Percentiles rank a stretch among this genome's conserved stretches.
These are phyloP conservation scores for Fraxinus latifolia DNA, from an alignment of 305 asterid genomes.

Conservation along the genomic window DNA sequence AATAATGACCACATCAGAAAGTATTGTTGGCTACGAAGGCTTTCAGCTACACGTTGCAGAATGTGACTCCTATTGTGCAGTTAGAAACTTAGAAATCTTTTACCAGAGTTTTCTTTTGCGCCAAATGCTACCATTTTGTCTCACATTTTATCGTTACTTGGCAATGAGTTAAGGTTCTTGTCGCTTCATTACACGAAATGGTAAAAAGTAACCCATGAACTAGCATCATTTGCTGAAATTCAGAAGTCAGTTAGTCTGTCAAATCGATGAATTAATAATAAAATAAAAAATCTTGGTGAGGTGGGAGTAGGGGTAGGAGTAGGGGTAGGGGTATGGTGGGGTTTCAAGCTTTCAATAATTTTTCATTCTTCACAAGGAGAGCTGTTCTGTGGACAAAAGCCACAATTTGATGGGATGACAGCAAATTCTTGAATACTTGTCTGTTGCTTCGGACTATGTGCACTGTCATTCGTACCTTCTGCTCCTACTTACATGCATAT, in stretches of 20 bases:
- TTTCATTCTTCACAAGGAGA: not conserved
- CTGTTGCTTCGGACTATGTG: not conserved
- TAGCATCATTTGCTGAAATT: not conserved
- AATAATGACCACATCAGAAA: too few relatives aligned
- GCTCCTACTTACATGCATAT: not conserved
- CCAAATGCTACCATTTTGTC: too few relatives aligned
- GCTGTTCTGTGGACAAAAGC: slow-evolving; percentile 29
- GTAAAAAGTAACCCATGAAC: too few relatives aligned
- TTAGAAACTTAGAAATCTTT: too few relatives aligned
- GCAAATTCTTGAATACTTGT: slow-evolving; percentile 12
- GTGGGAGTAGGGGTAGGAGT: not conserved
- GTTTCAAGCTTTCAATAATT: not conserved
- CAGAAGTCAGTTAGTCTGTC: not conserved
- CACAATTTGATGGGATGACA: slow-evolving; percentile 18
- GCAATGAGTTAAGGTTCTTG: too few relatives aligned
- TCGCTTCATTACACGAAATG: too few relatives aligned
- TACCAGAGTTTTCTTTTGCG: too few relatives aligned
- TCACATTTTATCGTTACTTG: too few relatives aligned
- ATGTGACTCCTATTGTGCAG: too few relatives aligned
- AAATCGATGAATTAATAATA: not conserved
- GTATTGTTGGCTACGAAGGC: too few relatives aligned
- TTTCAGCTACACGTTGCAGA: too few relatives aligned
- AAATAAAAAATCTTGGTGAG: not conserved
- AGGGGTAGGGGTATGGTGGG: not conserved
- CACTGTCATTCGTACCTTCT: not conserved